Percentiles rank a stretch among this genome's conserved stretches.
Evolutionary conservation across 805 yeast species (phyloP).

Genomic region (Starmerella floricola): DNA sequence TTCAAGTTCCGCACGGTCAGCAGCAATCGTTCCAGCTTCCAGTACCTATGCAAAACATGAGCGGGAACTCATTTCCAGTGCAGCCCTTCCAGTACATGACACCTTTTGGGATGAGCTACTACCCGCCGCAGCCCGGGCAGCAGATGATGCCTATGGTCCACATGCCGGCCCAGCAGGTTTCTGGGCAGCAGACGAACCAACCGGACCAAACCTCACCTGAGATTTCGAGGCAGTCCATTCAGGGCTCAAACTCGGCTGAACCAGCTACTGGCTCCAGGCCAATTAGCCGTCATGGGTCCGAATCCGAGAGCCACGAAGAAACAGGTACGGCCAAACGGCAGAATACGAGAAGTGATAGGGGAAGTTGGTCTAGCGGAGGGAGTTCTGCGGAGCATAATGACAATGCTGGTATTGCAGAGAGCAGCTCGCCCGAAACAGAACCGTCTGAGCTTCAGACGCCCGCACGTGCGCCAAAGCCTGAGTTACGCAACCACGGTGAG

Average conservation of each 20-base stretch:
- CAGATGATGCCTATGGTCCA: slow-evolving; percentile 13
- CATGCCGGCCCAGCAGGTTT: slow-evolving; percentile 1
- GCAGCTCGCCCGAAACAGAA: not conserved
- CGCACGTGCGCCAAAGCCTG: slow-evolving; percentile 3
- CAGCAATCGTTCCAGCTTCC: not conserved
- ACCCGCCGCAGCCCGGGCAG: slow-evolving; percentile 10
- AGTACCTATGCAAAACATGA: slow-evolving; percentile 2
- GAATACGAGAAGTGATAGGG: too few species aligned
- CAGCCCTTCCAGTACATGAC: slow-evolving; percentile 15
- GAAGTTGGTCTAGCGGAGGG: too few species aligned
- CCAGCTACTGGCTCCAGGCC: too few species aligned
- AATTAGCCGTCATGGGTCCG: too few species aligned
- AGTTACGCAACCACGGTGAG: not conserved
- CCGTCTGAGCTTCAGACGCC: slow-evolving; percentile 10
- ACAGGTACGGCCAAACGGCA: too few species aligned
- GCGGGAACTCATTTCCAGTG: slow-evolving; percentile 2
- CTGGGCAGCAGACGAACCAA: not conserved
- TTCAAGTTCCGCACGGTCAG: not conserved
- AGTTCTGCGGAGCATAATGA: too few species aligned
- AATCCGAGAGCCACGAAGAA: too few species aligned
- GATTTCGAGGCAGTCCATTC: not conserved
- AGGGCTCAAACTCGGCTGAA: not conserved
- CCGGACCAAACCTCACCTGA: not conserved
- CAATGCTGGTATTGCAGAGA: too few species aligned
- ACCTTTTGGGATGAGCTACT: slow-evolving; percentile 18